These are phyloP conservation scores for Colletotrichum salicis DNA, from an alignment of 2,329 filamentous ascomycete species.

Conservation along the genomic window DNA sequence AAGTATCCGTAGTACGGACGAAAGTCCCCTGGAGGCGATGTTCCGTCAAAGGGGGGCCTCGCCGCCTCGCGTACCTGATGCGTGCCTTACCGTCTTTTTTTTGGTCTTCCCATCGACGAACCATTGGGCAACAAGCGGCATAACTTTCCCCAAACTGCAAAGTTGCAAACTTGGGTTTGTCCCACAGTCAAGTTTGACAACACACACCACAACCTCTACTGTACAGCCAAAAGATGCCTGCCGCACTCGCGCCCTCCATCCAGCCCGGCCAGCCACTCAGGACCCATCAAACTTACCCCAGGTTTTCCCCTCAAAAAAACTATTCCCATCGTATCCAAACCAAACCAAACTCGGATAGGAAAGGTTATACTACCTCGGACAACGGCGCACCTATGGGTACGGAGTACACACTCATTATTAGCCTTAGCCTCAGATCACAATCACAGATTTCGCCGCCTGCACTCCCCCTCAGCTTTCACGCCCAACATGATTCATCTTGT, in stretches of 20 bases:
- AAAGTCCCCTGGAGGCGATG: not conserved
- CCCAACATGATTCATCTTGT: too few species aligned
- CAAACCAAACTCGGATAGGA: not conserved
- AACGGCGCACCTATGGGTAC: not conserved
- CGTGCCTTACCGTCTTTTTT: not conserved
- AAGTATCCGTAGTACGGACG: not conserved
- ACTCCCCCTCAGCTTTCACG: too few species aligned
- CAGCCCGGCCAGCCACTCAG: conserved; percentile 12
- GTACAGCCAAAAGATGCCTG: not conserved
- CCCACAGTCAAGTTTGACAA: not conserved
- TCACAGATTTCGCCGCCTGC: too few species aligned
- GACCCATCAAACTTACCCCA: conserved; percentile 18
- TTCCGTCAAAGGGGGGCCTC: not conserved
- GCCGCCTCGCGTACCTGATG: conserved; percentile 1
- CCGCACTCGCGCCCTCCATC: too few species aligned
- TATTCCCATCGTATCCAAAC: not conserved
- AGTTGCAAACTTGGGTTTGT: not conserved
- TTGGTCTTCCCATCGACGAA: not conserved
- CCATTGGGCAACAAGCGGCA: not conserved
- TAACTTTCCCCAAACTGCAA: too few species aligned
- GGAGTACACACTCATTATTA: not conserved
- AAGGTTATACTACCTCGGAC: not conserved
- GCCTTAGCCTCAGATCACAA: too few species aligned
- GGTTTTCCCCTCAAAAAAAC: conserved; percentile 24
- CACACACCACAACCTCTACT: too few species aligned